Base-by-base conservation (phyloP, 441 rosid genomes). In the Flueggea neowawraea region DNA sequence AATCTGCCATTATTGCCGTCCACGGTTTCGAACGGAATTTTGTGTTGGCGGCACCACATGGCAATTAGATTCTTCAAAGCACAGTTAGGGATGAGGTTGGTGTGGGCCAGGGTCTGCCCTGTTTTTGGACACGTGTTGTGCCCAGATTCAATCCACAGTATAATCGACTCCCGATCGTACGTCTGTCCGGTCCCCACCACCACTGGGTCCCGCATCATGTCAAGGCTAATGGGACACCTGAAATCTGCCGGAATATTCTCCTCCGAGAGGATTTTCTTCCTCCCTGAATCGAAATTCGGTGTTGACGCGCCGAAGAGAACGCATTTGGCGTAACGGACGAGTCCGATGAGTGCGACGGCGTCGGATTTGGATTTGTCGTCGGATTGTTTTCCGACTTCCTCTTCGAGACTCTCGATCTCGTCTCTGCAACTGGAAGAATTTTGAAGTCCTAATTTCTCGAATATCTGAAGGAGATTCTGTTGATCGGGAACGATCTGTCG, bases 121-220 rank as follows among this genome's bases (percentile, higher is more conserved):
- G 97, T 88, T 68, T 90, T 93, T 0, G 98, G 98, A 62, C 98
- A 93, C 64, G 89, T 84, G 77, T 61, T 81, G 74, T 85, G 97
- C 4, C 96, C 97, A 0, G 96, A 88, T 58, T 90, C 89, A 69
- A 90, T 81, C 98, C 98, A 93, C 0, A 75, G 61, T 15, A 50
- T 53, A 28, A 93, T 86, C 1, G 96, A 84, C 16, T 77, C 84
- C 2, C 95, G 86, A 76, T 93, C 97, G 73, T 93, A 93, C 3
- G 98, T 86, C 80, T 93, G 97, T 0, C 97, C 98, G 0, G 97
- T 88, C 0, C 91, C 84, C 57, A 85, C 84, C 2, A 86, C 96
- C 9, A 90, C 98, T 0, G 98, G 97, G 49, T 93, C 87, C 57
- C 82, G 75, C 97, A 93, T 90, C 17, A 93, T 67, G 70, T 93